These are phyloP conservation scores for Rhodofomes roseus DNA, from an alignment of 1,284 basidiomycete species.

Conservation along the genomic window DNA sequence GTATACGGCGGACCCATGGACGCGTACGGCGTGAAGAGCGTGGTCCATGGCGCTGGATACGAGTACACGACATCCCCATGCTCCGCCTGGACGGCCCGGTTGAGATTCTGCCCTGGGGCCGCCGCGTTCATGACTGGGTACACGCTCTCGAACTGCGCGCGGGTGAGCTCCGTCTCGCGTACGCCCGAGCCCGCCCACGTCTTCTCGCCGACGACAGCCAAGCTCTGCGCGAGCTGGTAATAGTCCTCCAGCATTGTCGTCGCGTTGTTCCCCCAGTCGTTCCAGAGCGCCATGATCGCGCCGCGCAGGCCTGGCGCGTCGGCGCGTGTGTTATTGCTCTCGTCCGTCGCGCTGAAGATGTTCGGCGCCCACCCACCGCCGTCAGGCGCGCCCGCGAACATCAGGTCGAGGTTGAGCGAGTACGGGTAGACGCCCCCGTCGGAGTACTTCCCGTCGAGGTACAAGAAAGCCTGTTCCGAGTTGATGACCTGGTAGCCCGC, in stretches of 20 bases:
- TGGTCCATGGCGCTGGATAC: conserved; percentile 10
- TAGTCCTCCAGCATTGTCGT: conserved; percentile 28
- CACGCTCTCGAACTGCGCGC: conserved; percentile 21
- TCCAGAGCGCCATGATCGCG: conserved; percentile 28
- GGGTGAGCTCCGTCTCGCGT: conserved; percentile 21
- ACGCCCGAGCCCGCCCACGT: conserved; percentile 25
- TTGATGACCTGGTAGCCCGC: conserved; percentile 29
- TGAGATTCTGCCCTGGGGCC: conserved; percentile 29
- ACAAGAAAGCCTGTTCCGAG: conserved; percentile 31
- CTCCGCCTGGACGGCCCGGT: conserved; percentile 20
- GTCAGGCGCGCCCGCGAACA: conserved; percentile 26
- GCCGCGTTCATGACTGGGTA: conserved; percentile 25
- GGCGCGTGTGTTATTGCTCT: conserved; percentile 25
- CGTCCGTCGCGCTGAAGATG: conserved; percentile 24
- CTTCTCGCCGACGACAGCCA: conserved; percentile 26
- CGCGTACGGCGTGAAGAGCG: conserved; percentile 27
- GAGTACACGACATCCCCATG: conserved; percentile 19
- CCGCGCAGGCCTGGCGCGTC: conserved; percentile 22
- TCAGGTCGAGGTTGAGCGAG: conserved; percentile 23
- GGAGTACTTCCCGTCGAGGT: conserved; percentile 32
- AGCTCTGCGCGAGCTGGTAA: conserved; percentile 26
- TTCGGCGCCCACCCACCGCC: conserved; percentile 28
- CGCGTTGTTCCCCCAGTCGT: conserved; percentile 29
- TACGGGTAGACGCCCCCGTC: conserved; percentile 24
- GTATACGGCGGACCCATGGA: conserved; percentile 45